Evolutionary conservation across 306 rosid species (phyloP).

Genomic region (Quercus ilex): DNA sequence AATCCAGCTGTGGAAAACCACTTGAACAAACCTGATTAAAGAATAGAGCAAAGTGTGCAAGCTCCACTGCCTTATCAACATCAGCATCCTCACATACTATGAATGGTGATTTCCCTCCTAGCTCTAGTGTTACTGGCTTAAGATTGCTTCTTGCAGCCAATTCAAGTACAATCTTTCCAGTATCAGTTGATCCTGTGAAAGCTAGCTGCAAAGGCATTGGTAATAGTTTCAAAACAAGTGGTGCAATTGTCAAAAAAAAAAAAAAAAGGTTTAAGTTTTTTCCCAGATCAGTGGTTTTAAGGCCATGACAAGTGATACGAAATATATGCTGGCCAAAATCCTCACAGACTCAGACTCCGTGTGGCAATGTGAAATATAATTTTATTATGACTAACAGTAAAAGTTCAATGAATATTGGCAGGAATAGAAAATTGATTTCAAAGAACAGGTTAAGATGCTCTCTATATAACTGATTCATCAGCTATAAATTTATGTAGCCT

Average conservation of each 20-base stretch:
- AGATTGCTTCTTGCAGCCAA: constrained; percentile 89
- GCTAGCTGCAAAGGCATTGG: constrained; percentile 58
- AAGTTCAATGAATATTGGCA: neutral
- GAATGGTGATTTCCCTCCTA: constrained; percentile 97
- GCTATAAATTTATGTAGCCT: neutral
- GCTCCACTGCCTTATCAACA: constrained; percentile 75
- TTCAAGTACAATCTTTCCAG: constrained; percentile 67
- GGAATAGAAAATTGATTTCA: neutral
- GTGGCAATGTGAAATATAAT: neutral
- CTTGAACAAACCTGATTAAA: constrained; percentile 71
- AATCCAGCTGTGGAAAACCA: constrained; percentile 4
- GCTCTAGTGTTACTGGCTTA: constrained; percentile 86
- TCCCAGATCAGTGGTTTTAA: neutral
- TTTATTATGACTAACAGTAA: neutral
- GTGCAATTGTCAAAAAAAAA: neutral
- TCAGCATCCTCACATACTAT: constrained; percentile 83
- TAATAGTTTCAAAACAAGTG: neutral
- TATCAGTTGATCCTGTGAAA: constrained; percentile 83
- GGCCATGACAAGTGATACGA: neutral
- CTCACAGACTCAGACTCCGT: neutral
- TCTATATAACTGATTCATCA: neutral
- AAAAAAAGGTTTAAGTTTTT: neutral
- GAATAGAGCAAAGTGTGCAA: constrained; percentile 87
- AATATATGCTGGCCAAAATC: neutral
- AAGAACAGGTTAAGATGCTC: neutral